These are phyloP conservation scores for Spiraea crenata DNA, from an alignment of 331 rosid genomes.

Conservation along the genomic window DNA sequence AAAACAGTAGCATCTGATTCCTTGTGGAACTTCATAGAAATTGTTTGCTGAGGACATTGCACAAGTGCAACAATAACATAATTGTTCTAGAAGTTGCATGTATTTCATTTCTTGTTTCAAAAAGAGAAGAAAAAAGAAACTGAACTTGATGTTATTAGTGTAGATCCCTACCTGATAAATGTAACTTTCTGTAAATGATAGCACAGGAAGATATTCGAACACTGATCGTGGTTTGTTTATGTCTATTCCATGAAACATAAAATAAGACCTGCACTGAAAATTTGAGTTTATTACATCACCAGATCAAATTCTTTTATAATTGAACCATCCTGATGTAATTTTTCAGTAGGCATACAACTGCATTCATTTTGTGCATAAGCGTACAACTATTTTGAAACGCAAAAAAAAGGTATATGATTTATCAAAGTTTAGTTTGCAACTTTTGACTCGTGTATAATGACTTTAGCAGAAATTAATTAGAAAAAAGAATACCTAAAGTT, in stretches of 20 bases:
- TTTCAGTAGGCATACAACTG: not conserved
- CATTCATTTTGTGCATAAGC: not conserved
- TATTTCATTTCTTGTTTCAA: not conserved
- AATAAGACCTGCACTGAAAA: conserved; percentile 93
- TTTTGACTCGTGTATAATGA: not conserved
- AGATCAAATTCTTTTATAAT: not conserved
- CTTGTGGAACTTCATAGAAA: conserved; percentile 16
- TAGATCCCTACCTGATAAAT: conserved; percentile 78
- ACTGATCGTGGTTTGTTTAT: conserved; percentile 55
- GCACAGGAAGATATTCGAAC: conserved; percentile 72
- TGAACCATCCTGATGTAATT: not conserved
- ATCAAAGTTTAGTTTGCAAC: not conserved
- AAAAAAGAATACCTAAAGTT: not conserved
- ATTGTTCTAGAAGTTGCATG: not conserved
- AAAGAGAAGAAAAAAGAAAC: conserved; percentile 2
- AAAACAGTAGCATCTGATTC: not conserved
- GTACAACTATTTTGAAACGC: not conserved
- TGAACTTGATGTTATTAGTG: conserved; percentile 11
- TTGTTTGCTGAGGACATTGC: not conserved
- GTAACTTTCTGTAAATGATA: conserved; percentile 86
- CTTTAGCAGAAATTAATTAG: not conserved
- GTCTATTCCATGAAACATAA: conserved; percentile 92
- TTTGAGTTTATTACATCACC: conserved; percentile 8
- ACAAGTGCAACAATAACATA: not conserved
- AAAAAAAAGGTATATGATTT: not conserved